Evolutionary conservation across 2,329 filamentous ascomycete genomes (phyloP).

Genomic region (Zymoseptoria passerinii): DNA sequence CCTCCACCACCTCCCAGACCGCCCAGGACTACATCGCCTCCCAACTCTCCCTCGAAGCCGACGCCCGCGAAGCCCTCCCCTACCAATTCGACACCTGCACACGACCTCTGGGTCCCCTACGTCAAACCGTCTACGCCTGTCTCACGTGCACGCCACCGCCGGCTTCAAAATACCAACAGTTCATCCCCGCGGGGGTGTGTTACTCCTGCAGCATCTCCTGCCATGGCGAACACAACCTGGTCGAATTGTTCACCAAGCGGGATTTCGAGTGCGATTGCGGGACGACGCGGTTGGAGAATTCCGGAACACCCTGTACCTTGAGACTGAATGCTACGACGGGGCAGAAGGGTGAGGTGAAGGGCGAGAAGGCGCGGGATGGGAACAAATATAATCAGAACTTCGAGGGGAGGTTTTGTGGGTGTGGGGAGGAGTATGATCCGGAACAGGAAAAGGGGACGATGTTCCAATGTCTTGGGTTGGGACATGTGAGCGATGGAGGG

Average conservation of each 20-base stretch:
- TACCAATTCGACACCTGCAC: constrained; percentile 96
- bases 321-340: constrained; percentile 66
- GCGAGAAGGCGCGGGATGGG: constrained; percentile 59
- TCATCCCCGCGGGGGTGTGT: constrained; percentile 74
- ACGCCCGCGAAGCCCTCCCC: constrained; percentile 88
- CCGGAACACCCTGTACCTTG: constrained; percentile 64
- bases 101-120: constrained; percentile 74
- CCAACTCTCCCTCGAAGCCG: constrained; percentile 84
- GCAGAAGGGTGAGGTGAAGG: constrained; percentile 66
- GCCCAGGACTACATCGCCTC: constrained; percentile 67
- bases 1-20: constrained; percentile 45
- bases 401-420: constrained; percentile 83
- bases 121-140: constrained; percentile 86
- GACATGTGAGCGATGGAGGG: constrained; percentile 69
- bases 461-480: constrained; percentile 91
- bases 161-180: constrained; percentile 51
- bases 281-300: constrained; percentile 62
- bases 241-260: constrained; percentile 92
- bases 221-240: constrained; percentile 87
- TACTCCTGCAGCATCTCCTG: constrained; percentile 96
- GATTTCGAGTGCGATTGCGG: constrained; percentile 96
- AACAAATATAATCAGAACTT: constrained; percentile 98
- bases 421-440: constrained; percentile 78
- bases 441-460: constrained; percentile 90
- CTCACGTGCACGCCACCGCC: constrained; percentile 86